phyloP scores from a whole-genome alignment of 2,329 filamentous ascomycete genomes.

The Clarireedia sp. region DNA sequence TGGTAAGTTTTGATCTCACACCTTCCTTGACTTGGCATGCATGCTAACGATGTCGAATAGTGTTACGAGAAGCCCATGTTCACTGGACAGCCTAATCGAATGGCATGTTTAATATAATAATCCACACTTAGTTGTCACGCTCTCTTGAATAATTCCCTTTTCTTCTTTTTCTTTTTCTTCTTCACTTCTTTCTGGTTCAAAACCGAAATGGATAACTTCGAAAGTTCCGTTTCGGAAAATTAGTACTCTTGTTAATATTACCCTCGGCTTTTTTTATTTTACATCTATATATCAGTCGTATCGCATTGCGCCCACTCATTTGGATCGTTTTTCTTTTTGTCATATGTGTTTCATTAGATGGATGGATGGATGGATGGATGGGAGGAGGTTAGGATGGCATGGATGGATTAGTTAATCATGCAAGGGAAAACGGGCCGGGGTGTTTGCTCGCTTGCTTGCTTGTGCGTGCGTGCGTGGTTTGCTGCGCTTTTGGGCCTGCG shows the following conservation, averaged over 20 bases:
- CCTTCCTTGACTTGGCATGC: neutral
- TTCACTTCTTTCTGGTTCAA: neutral
- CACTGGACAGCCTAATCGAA: neutral
- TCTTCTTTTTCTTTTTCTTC: neutral
- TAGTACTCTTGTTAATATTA: neutral
- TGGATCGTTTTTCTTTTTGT: neutral
- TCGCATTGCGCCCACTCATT: neutral
- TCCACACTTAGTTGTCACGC: no score
- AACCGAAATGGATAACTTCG: neutral
- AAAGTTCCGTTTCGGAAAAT: neutral
- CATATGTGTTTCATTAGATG: neutral
- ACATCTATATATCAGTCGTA: neutral
- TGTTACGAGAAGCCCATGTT: neutral
- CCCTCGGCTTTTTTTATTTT: neutral
- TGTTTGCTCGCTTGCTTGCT: no score
- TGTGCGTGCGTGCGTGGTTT: no score
- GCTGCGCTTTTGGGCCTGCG: no score
- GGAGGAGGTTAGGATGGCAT: neutral
- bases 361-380: neutral
- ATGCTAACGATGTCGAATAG: neutral
- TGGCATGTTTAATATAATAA: no score
- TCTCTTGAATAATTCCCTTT: neutral
- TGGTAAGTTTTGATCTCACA: constrained; percentile 19
- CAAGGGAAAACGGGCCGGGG: no score
- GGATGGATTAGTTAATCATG: neutral